Evolutionary conservation across 208 protist genomes (phyloP), one percentile per base, ranked within the genome.

Genomic region (Trypanosoma lewisi): DNA sequence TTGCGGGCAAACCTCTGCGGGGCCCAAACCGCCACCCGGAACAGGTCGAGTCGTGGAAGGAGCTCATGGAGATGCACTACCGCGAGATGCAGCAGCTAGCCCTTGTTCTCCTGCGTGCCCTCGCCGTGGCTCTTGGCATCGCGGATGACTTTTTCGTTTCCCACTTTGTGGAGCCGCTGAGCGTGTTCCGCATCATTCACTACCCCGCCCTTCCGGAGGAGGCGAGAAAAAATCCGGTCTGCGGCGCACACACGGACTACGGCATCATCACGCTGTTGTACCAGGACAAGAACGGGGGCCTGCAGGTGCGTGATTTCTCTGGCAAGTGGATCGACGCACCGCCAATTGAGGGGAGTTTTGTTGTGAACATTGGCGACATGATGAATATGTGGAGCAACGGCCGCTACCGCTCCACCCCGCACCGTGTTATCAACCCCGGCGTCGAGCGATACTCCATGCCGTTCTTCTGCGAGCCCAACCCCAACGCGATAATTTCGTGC

Each of bases 361-460:
- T 91, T 37, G 83, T 94, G 34, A 94, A 94, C 71, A 91, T 94
- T 64, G 87, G 87, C 8, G 87, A 94, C 68, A 94, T 94, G 87
- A 87, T 94, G 77, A 67, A 70, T 37, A 85, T 85, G 78, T 89
- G 80, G 85, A 94, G 83, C 66, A 89, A 87, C 70, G 75, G 70
- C 19, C 75, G 72, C 50, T 91, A 90, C 77, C 80, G 78, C 65
- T 85, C 78, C 57, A 91, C 83, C 0, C 67, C 65, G 27, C 87
- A 94, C 73, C 81, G 85, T 33, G 87, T 91, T 25, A 37, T 83
- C 50, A 91, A 83, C 70, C 77, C 74, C 19, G 75, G 80, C 23
- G 74, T 86, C 31, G 81, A 88, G 2, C 75, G 88, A 67, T 80
- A 86, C 51, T 91, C 83, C 37, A 87, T 89, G 80, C 88, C 88